Conservation (phyloP, 208 protist genomes). For the Leishmania arabica region DNA sequence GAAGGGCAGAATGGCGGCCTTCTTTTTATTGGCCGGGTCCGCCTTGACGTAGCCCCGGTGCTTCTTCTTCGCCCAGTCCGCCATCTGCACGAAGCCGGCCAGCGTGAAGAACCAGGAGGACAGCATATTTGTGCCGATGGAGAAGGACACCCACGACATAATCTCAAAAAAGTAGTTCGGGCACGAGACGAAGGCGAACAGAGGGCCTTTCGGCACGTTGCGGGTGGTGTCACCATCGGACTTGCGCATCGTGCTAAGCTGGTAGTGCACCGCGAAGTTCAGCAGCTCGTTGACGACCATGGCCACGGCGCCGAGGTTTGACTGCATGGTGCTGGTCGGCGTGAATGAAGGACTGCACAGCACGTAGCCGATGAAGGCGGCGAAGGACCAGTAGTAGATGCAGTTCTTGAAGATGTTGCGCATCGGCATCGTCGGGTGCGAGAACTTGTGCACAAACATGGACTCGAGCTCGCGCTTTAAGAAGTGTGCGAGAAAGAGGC, state of each 20-base stretch:
- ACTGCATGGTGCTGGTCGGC: constrained; percentile 45
- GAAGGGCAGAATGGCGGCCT: constrained; percentile 88
- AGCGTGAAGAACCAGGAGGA: constrained; percentile 85
- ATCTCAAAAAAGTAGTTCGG: constrained; percentile 97
- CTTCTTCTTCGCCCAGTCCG: constrained; percentile 87
- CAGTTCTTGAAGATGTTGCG: constrained; percentile 96
- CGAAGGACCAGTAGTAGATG: constrained; percentile 96
- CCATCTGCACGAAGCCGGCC: constrained; percentile 84
- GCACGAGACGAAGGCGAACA: constrained; percentile 93
- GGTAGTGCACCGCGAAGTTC: constrained; percentile 92
- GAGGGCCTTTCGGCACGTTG: constrained; percentile 77
- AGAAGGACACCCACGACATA: constrained; percentile 93
- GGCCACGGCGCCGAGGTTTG: constrained; percentile 46
- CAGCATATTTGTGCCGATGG: constrained; percentile 81
- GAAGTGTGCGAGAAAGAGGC: constrained; percentile 93
- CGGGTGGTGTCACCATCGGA: constrained; percentile 67
- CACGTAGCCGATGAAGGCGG: constrained; percentile 89
- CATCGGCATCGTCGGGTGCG: constrained; percentile 93
- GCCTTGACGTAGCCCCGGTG: constrained; percentile 85
- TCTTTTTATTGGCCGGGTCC: constrained; percentile 67
- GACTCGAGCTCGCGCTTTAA: constrained; percentile 95
- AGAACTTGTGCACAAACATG: constrained; percentile 96
- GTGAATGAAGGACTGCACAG: constrained; percentile 90
- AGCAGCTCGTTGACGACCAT: constrained; percentile 86
- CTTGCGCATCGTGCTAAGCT: constrained; percentile 89